Base-by-base conservation (phyloP, 2,329 filamentous ascomycete species). In the Penicillium sp. region DNA sequence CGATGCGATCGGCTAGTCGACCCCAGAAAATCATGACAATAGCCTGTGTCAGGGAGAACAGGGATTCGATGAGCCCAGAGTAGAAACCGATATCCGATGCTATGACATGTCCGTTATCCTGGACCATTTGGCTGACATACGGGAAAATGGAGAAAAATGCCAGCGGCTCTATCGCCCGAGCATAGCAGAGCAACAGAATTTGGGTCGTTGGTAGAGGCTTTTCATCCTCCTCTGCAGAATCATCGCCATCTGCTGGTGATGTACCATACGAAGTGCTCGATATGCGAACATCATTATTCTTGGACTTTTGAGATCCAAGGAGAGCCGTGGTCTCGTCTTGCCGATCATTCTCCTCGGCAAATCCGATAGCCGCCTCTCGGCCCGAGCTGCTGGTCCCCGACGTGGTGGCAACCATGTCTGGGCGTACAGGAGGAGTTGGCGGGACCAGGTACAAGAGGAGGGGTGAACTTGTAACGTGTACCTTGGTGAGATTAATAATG, bases 81-180 rank as follows among this genome's bases (percentile, higher is more conserved):
- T 91, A 93, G 76, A 93, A 93, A 2, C 90, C 90, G 3, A 91
- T 85, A 70, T 91, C 87, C n/a, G 82, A 76, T 45, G 84, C 77
- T 1, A 80, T 71, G 2, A 93, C 74, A 11, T 79, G 67, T 10
- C 89, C 89, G 57, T 87, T 88, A 55, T 83, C 79, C 71, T 84
- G 78, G 37, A 90, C 86, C 90, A 93, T 93, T 68, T 88, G 79
- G 67, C 87, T 90, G 73, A 95, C 84, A 74, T 90, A 93, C 1
- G 90, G 89, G 66, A 93, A 90, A 71, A 93, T 91, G 70, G 82
- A 86, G 78, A 93, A 93, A 77, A 91, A 93, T n/a, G 89, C 88
- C 42, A 93, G 82, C 1, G 90, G 90, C 68, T 93, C 90, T 45
- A 90, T 79, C 26, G 90, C 69, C 6, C 90, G 85, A 1, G 87